phyloP scores from a whole-genome alignment of 192 early-diverging fungal genomes.

The Glomus cerebriforme region DNA sequence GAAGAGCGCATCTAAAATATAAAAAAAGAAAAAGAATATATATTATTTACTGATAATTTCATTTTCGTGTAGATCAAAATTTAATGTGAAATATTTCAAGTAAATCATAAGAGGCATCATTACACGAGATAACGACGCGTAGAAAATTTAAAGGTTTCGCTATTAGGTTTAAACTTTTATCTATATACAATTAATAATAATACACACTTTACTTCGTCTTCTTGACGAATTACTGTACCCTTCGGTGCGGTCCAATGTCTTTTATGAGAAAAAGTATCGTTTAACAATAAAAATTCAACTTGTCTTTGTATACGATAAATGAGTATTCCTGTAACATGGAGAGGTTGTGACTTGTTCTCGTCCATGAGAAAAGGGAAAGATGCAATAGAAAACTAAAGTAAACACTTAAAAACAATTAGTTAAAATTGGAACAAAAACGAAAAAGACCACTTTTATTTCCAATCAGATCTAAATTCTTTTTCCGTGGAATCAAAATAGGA shows the following conservation, averaged over 20 bases:
- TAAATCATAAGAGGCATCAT: too few species aligned
- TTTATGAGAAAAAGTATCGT: conserved; percentile 80
- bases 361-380: conserved; percentile 32
- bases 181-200: not conserved
- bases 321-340: conserved; percentile 65
- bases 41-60: not conserved
- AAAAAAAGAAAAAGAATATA: conserved; percentile 24
- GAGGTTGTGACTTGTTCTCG: conserved; percentile 34
- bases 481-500: not conserved
- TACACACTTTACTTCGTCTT: conserved; percentile 82
- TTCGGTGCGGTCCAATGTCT: conserved; percentile 85
- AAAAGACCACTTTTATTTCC: not conserved
- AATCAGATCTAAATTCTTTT: not conserved
- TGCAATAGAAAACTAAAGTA: not conserved
- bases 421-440: not conserved
- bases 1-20: conserved; percentile 69
- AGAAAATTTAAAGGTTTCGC: not conserved
- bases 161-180: not conserved
- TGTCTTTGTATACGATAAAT: conserved; percentile 70
- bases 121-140: not conserved
- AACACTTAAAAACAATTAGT: not conserved
- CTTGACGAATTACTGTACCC: conserved; percentile 72
- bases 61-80: not conserved
- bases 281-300: conserved; percentile 81
- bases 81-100: not conserved